phyloP scores from a whole-genome alignment of 2,329 filamentous ascomycete genomes.

The Cordyceps tenuipes region DNA sequence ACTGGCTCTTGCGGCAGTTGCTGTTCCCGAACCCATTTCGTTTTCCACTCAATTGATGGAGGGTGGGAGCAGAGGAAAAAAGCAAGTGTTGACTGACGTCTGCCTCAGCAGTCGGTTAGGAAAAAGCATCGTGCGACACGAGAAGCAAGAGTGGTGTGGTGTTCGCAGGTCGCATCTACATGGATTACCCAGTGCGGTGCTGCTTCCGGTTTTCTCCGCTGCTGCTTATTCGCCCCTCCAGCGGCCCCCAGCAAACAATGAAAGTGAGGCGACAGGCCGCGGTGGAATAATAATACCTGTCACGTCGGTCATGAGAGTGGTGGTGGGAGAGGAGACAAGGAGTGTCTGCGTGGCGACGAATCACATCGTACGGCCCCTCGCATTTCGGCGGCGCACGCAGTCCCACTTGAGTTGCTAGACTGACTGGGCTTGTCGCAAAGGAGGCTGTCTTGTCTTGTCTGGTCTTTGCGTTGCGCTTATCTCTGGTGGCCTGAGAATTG shows the following conservation, averaged over 20 bases:
- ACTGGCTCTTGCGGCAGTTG: conserved; percentile 2
- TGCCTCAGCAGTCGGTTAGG: background rate
- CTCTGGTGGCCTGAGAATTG: conserved; percentile 10
- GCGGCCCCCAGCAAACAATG: background rate
- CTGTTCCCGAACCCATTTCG: background rate
- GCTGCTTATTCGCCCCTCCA: background rate
- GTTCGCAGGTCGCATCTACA: background rate
- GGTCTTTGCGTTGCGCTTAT: conserved; percentile 5
- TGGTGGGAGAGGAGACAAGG: background rate
- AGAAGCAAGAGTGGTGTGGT: conserved; percentile 6
- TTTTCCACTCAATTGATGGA: background rate
- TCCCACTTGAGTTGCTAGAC: background rate
- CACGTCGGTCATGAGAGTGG: background rate
- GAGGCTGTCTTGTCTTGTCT: background rate
- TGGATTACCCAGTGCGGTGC: background rate
- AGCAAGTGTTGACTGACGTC: background rate
- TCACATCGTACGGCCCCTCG: conserved; percentile 5
- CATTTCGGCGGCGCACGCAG: background rate
- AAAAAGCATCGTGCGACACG: background rate
- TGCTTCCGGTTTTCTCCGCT: conserved; percentile 9
- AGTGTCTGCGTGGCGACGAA: background rate
- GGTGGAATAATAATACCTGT: conserved; percentile 1
- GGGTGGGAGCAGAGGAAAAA: background rate
- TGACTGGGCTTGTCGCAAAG: background rate
- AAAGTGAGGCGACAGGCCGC: conserved; percentile 1